Base-by-base conservation (phyloP, 306 rosid genomes). In the Lathyrus sativus region DNA sequence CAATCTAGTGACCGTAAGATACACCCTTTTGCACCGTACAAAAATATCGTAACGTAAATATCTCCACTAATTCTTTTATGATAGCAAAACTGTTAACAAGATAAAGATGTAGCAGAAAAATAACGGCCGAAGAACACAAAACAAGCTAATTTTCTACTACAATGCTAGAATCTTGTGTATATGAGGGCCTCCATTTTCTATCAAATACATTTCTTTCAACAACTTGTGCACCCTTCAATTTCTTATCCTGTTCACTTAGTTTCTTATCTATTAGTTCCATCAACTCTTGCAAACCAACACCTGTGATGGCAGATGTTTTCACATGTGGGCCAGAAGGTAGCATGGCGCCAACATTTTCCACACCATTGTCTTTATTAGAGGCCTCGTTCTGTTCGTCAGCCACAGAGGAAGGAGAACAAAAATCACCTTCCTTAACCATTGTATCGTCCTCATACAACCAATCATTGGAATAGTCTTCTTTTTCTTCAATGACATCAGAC, bases 101-200 rank as follows among this genome's bases (percentile, higher is more conserved):
- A 17, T 50, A 55, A 55, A 28, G 39, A 6, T 1, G 48, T 46
- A 12, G 68, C 14, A 33, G 8, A 28, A 42, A 44, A 60, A 41
- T 62, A 42, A 72, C 22, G 44, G 65, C 13, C 56, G 17, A 49
- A 58, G 69, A 3, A 29, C 14, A 28, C 17, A 15, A 39, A 53
- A 64, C 62, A 53, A 39, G 39, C 73, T 78, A 82, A 54, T 82
- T 78, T 63, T 86, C 85, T 58, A 62, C 87, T 46, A 75, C 81
- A 38, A 73, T 11, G 18, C 50, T 58, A 33, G 78, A 76, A 72
- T 88, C 87, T 35, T 85, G 79, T 7, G 41, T 41, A 0, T 62
- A 91, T 44, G 92, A 79, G 3, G 97, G 92, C 70, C 97, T 85
- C 97, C 96, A 95, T 79, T 95, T 95, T 69, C 83, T 70, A 49